A percentile compares a stretch with the other conserved stretches of the same genome.
Evolutionary conservation across 1,284 basidiomycete species (phyloP).

Genomic region (Leccinum solheimii): DNA sequence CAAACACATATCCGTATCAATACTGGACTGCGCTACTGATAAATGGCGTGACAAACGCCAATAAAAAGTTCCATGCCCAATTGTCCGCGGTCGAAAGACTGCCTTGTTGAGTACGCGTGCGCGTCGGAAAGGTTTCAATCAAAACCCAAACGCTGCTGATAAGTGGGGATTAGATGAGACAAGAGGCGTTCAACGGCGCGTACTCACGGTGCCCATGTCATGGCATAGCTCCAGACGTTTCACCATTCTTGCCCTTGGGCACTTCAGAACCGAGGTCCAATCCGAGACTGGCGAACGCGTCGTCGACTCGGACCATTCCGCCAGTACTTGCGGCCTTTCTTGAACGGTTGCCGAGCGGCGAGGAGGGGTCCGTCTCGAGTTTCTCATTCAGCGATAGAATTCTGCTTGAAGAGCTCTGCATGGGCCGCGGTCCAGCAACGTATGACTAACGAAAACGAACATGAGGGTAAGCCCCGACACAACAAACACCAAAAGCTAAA

Average conservation of each 20-base stretch:
- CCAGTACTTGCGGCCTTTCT: constrained; percentile 22
- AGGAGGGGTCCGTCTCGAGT: constrained; percentile 86
- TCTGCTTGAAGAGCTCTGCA: constrained; percentile 76
- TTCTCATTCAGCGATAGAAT: constrained; percentile 72
- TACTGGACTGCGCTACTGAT: constrained; percentile 58
- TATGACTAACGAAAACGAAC: neutral
- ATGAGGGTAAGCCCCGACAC: constrained; percentile 2
- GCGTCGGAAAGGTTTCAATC: constrained; percentile 9
- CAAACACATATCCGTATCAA: constrained; percentile 68
- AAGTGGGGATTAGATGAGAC: too few relatives aligned
- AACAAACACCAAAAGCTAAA: neutral
- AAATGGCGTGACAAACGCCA: constrained; percentile 77
- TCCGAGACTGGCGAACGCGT: constrained; percentile 72
- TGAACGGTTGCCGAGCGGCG: constrained; percentile 60
- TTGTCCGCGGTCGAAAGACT: constrained; percentile 68
- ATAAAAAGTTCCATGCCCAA: constrained; percentile 76
- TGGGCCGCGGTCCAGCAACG: constrained; percentile 54
- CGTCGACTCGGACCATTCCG: constrained; percentile 35
- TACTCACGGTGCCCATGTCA: too few relatives aligned
- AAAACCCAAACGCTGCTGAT: too few relatives aligned
- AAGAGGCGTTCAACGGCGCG: too few relatives aligned
- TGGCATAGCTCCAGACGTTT: constrained; percentile 14
- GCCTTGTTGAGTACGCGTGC: constrained; percentile 76
- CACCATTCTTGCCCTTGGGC: constrained; percentile 21
- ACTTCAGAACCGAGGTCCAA: constrained; percentile 41